Evolutionary conservation across 257 asterid species (phyloP), one percentile per base, ranked within the genome.

Genomic region (Rhazya stricta): DNA sequence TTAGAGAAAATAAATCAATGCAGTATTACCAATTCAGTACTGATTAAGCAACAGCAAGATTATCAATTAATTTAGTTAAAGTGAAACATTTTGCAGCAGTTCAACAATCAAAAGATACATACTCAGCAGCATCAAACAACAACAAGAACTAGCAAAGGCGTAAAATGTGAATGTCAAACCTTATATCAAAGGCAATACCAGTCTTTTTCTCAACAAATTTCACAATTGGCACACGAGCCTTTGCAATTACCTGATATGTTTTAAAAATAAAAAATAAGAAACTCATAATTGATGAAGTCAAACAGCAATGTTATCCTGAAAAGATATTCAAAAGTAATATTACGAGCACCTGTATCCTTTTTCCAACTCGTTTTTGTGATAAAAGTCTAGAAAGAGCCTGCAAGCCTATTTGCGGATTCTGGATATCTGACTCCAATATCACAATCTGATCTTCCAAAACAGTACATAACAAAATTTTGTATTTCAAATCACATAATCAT

Each of bases 191-290:
- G 54, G 97, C 77, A 67, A 92, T 39, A 56, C 93, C 89, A 80
- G 98, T 92, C 85, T 76, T 84, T 88, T 91, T 95, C 91, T 95
- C 99, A 80, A 92, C 91, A 87, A 95, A 92, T 77, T 95, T 95
- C 77, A 95, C 84, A 77, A 95, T 95, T 7, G 99, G 99, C 46
- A 95, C 91, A 65, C 98, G 96, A 54, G 99, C 99, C 89, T 82
- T 95, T 67, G 96, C 93, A 78, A 95, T 92, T 70, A 95, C 99
- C 99, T 95, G 79, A 75, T 30, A 79, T 48, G 3, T 19, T 3
- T 39, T 29, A 23, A 16, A 42, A 37, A 56, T 61, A 37, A 69
- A 73, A 76, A 72, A 3, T 34, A 34, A 77, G 34, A 74, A 51
- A 16, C 45, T 46, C 5, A 25, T 69, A 41, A 72, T 66, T 66